Evolutionary conservation across 2,329 filamentous ascomycete genomes (phyloP).

Genomic region (Aspergillus glaucus): DNA sequence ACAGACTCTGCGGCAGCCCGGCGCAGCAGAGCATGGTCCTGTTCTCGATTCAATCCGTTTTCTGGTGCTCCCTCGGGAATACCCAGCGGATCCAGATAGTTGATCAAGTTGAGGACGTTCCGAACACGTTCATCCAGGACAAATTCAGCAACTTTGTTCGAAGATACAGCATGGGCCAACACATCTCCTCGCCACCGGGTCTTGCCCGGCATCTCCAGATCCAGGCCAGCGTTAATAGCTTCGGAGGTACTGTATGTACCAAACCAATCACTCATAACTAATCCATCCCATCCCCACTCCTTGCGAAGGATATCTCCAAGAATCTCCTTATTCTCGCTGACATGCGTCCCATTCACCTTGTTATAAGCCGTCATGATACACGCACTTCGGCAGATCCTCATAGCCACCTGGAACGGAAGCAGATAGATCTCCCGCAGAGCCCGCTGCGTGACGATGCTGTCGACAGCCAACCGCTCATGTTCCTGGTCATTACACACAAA

Average conservation of each 20-base stretch:
- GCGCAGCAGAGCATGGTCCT: constrained; percentile 59
- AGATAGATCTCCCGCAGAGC: constrained; percentile 59
- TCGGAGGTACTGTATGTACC: constrained; percentile 43
- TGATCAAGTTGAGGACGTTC: constrained; percentile 54
- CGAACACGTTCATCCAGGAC: constrained; percentile 55
- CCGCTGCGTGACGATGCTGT: constrained; percentile 42
- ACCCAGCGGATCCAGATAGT: constrained; percentile 49
- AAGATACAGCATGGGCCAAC: constrained; percentile 42
- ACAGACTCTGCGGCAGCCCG: constrained; percentile 62
- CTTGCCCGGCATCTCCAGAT: constrained; percentile 45
- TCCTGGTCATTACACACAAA: constrained; percentile 45
- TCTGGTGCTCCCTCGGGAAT: constrained; percentile 53
- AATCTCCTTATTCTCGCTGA: constrained; percentile 37
- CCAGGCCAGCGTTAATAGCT: constrained; percentile 40
- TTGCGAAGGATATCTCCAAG: constrained; percentile 39
- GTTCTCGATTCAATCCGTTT: constrained; percentile 50
- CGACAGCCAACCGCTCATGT: constrained; percentile 39
- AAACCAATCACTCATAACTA: constrained; percentile 45
- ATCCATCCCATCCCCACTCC: constrained; percentile 42
- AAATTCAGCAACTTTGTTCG: constrained; percentile 51
- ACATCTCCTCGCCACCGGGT: constrained; percentile 37
- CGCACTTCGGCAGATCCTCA: constrained; percentile 50
- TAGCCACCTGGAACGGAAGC: constrained; percentile 56
- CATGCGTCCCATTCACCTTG: constrained; percentile 47
- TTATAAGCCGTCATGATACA: constrained; percentile 57